These are phyloP conservation scores for Gastrolobium bilobum DNA, from an alignment of 306 rosid species.

Conservation along the genomic window DNA sequence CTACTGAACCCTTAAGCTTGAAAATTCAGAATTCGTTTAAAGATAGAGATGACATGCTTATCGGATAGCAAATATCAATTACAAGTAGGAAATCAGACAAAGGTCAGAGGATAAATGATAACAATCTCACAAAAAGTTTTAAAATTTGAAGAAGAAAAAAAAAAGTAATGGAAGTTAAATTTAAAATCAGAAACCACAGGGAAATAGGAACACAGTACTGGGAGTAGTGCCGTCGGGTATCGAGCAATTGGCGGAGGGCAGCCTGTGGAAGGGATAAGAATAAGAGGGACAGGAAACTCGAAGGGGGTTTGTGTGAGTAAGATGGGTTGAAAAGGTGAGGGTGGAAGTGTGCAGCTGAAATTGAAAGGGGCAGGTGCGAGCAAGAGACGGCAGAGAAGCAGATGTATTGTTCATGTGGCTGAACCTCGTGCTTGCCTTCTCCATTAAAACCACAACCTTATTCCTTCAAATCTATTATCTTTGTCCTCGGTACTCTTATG, in stretches of 20 bases:
- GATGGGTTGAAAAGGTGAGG: slow-evolving; percentile 21
- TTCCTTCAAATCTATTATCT: neutral
- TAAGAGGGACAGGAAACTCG: too few species aligned
- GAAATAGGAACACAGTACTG: slow-evolving; percentile 45
- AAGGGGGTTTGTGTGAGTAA: neutral
- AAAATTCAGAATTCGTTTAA: neutral
- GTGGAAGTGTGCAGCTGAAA: slow-evolving; percentile 3
- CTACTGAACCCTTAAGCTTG: neutral
- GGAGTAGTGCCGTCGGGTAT: slow-evolving; percentile 46
- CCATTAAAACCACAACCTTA: neutral
- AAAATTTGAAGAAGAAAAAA: too few species aligned
- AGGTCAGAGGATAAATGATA: neutral
- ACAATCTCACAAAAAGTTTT: neutral
- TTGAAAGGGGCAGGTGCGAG: slow-evolving; percentile 3
- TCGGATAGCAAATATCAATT: neutral
- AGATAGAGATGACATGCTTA: slow-evolving; percentile 16
- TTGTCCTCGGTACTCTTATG: too few species aligned
- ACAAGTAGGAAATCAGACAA: neutral
- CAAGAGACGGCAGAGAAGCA: neutral
- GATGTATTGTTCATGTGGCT: slow-evolving; percentile 16
- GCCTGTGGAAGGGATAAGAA: too few species aligned
- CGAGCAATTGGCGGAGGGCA: slow-evolving; percentile 46
- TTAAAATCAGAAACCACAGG: neutral
- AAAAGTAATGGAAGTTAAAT: neutral
- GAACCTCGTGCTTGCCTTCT: neutral